Conservation (phyloP, 1,284 basidiomycete genomes). For the Austropuccinia psidii region DNA sequence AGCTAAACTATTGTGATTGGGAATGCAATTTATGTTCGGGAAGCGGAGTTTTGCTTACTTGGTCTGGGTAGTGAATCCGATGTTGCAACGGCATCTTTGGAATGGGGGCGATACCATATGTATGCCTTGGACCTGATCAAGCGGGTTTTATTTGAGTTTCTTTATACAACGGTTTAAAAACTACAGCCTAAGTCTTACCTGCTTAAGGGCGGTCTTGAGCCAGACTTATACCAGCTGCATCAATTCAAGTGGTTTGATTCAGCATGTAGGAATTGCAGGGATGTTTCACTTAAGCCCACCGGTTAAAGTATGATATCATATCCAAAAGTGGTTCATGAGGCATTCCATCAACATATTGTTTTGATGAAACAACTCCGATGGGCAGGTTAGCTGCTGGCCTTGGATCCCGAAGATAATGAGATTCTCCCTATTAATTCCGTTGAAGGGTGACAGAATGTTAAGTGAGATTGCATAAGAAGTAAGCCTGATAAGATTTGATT, state of each 20-base stretch:
- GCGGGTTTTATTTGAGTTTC: no score
- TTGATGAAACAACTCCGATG: background rate
- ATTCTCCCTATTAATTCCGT: conserved; percentile 12
- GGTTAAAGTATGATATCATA: conserved; percentile 28
- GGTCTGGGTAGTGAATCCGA: background rate
- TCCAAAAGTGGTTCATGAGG: conserved; percentile 22
- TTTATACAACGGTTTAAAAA: no score
- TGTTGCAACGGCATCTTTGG: background rate
- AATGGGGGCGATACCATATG: conserved; percentile 30
- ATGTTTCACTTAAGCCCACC: background rate
- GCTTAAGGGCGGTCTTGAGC: background rate
- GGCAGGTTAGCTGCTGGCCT: conserved; percentile 22
- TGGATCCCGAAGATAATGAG: conserved; percentile 29
- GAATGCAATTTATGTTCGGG: no score
- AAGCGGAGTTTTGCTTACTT: background rate
- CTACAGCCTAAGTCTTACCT: conserved; percentile 1
- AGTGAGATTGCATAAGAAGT: background rate
- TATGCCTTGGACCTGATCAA: conserved; percentile 17
- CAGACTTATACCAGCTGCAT: conserved; percentile 28
- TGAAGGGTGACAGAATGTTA: background rate
- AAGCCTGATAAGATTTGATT: no score
- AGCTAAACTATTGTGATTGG: background rate
- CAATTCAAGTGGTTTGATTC: background rate
- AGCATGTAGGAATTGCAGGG: background rate
- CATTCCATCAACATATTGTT: conserved; percentile 17